Conservation (phyloP, 2,329 filamentous ascomycete genomes). For the Diaporthe citriasiana region DNA sequence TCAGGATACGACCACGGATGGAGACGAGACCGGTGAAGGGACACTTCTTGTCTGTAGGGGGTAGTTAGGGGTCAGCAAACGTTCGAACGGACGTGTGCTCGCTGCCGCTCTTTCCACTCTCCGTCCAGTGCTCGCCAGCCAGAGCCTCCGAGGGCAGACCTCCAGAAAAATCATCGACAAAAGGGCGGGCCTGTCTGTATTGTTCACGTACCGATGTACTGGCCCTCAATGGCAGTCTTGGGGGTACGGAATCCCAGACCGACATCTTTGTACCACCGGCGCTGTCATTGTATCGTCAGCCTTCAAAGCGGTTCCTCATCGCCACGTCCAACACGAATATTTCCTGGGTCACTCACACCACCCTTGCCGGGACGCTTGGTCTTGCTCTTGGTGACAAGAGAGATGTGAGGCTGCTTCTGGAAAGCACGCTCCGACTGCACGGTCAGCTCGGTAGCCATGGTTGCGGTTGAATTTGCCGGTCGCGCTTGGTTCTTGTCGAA, state of each 20-base stretch:
- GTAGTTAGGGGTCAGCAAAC: conserved; percentile 42
- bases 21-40: conserved; percentile 99
- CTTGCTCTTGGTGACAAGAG: conserved; percentile 97
- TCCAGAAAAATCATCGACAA: neutral
- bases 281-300: conserved; percentile 40
- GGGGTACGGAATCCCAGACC: conserved; percentile 99
- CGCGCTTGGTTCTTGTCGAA: conserved; percentile 54
- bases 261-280: conserved; percentile 94
- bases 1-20: conserved; percentile 99
- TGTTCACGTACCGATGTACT: conserved; percentile 91
- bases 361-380: conserved; percentile 90
- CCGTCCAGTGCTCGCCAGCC: conserved; percentile 2
- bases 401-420: conserved; percentile 99
- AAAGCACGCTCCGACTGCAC: conserved; percentile 99
- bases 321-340: conserved; percentile 2
- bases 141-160: neutral
- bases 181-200: neutral
- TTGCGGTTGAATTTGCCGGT: conserved; percentile 63
- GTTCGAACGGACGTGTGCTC: neutral
- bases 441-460: conserved; percentile 98
- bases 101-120: conserved; percentile 1
- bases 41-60: conserved; percentile 97
- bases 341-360: conserved; percentile 78
- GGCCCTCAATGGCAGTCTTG: conserved; percentile 98
- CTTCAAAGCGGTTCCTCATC: neutral